Evolutionary conservation across 495 filamentous ascomycete genomes (phyloP), one percentile per base, ranked within the genome.

Genomic region (Staphylotrichum longicolle): DNA sequence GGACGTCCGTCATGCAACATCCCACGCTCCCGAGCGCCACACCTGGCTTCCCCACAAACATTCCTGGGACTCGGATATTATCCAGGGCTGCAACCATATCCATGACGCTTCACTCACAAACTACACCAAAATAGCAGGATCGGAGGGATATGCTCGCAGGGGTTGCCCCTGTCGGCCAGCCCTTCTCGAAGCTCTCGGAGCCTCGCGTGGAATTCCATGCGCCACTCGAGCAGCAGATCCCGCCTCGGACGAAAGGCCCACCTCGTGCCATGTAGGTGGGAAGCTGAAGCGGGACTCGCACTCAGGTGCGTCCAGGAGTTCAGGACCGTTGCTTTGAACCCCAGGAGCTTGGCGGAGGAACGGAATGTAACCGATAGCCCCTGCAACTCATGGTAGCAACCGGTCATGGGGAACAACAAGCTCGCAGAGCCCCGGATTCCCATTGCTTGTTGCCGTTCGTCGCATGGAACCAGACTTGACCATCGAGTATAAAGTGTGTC

Each of bases 301-400:
- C 46, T 20, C 20, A 32, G 8, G 7, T 20, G 42, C 37, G 50
- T 37, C 30, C 40, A 40, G 4, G 32, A 34, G 20, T 27, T 27
- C 20, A 27, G 20, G 20, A 40, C 47, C 27, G 11, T 44, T 2
- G 27, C n/a, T 9, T 8, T 27, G 1, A 58, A 14, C 45, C 34
- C 44, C n/a, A 30, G 12, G 7, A 15, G 55, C 35, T 49, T 41
- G 15, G 35, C 66, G 68, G 68, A 60, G 63, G 12, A 70, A 45
- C 46, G 68, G 68, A 70, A 70, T 68, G 63, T 60, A 55, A 70
- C 66, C 6, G 44, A 54, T 52, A 20, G 47, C n/a, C 10, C 33
- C 20, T 47, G 33, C 41, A 8, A 32, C 34, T 39, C 41, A 50
- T 32, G 42, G 64, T 57, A 47, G 57, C 46, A 61, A 42, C 47